phyloP scores from a whole-genome alignment of 2,329 filamentous ascomycete species.

The Pseudofabraea citricarpa region DNA sequence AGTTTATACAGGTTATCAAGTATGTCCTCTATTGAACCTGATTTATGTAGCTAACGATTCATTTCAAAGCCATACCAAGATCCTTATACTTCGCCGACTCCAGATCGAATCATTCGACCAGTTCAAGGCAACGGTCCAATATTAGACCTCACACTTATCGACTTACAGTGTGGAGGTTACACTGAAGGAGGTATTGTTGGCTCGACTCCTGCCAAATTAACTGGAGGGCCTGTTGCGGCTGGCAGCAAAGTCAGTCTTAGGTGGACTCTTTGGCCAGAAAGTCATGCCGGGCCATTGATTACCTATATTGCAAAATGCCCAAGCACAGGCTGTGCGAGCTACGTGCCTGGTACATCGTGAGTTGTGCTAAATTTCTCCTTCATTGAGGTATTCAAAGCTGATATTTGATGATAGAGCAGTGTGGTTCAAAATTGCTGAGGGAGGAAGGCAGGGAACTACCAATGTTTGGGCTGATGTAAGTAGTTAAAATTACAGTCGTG shows the following conservation, averaged over 20 bases:
- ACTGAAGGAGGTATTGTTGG: constrained; percentile 42
- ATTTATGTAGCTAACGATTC: constrained; percentile 13
- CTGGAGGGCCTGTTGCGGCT: constrained; percentile 48
- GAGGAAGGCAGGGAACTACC: constrained; percentile 9
- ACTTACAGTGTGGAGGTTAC: constrained; percentile 52
- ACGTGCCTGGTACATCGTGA: constrained; percentile 38
- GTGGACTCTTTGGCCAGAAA: constrained; percentile 48
- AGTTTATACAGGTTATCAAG: constrained; percentile 26
- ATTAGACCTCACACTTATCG: constrained; percentile 44
- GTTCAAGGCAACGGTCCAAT: constrained; percentile 56
- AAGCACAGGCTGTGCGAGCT: constrained; percentile 44
- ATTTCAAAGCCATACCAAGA: constrained; percentile 34
- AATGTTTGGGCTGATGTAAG: constrained; percentile 7
- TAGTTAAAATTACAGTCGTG: not conserved
- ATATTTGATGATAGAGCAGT: constrained; percentile 7
- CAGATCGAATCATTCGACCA: constrained; percentile 49
- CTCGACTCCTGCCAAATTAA: constrained; percentile 46
- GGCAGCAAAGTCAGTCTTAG: constrained; percentile 47
- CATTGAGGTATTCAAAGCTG: not conserved
- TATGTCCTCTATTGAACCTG: constrained; percentile 11
- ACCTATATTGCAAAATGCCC: constrained; percentile 56
- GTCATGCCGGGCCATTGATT: constrained; percentile 44
- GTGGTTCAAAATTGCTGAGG: constrained; percentile 13
- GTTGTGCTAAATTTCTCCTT: constrained; percentile 5
- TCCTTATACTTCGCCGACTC: constrained; percentile 35